A percentile compares a stretch with the other conserved stretches of the same genome.
Conservation (phyloP, 2,329 filamentous ascomycete genomes). For the Colletotrichum falcatum region DNA sequence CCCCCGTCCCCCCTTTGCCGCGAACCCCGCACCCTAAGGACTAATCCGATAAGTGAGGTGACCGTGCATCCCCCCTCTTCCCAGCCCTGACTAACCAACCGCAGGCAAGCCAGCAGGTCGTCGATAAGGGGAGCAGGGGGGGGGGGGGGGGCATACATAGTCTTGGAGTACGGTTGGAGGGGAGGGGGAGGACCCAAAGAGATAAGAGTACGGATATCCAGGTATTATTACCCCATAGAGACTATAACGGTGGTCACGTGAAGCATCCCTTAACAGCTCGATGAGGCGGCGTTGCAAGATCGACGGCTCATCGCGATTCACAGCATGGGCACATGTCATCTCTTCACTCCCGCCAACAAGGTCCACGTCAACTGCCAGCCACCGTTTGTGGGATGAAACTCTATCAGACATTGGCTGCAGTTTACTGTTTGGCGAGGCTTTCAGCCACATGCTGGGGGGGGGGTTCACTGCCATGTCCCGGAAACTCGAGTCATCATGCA, state of each 20-base stretch:
- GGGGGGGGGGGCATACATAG: background rate
- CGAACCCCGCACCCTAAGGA: conserved; percentile 17
- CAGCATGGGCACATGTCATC: background rate
- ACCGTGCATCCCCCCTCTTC: conserved; percentile 14
- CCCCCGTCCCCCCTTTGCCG: background rate
- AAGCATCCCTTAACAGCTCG: background rate
- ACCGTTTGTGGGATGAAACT: background rate
- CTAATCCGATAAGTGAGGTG: conserved; percentile 25
- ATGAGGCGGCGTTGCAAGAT: background rate
- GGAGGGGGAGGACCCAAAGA: background rate
- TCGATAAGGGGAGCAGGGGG: conserved; percentile 13
- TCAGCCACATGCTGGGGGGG: background rate
- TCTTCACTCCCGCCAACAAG: conserved; percentile 1
- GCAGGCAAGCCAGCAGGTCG: background rate
- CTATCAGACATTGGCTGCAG: background rate
- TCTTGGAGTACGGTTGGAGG: background rate
- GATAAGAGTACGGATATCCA: no score
- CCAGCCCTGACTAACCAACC: conserved; percentile 2
- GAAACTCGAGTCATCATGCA: background rate
- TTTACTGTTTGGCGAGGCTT: no score
- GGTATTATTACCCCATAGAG: no score
- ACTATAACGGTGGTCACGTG: conserved; percentile 18
- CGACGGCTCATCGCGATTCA: conserved; percentile 9
- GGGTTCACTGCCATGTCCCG: background rate
- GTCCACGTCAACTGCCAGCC: background rate